Evolutionary conservation across 352 stramenopile genomes (phyloP), one percentile per base, ranked within the genome.

Genomic region (Plasmopara muralis): DNA sequence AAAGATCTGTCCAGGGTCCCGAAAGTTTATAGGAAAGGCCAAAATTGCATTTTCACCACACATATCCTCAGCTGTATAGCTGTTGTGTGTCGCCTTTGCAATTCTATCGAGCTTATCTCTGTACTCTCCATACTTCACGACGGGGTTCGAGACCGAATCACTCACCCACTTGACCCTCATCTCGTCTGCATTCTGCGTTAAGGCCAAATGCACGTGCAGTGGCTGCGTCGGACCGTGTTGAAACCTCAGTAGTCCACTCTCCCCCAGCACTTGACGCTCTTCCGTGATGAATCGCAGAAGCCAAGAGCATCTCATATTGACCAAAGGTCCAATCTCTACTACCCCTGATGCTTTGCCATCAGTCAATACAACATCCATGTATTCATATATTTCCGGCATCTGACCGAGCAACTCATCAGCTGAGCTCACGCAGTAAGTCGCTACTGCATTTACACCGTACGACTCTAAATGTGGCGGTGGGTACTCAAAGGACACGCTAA

Each of bases 151-250:
- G n/a, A 83, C 67, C 28, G 63, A 51, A 31, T 46, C 69, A 49
- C 71, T 83, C 15, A 72, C 65, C 74, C 74, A 85, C 41, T 71
- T 70, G 39, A 85, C 69, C 13, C 71, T 58, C 67, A 85, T 83
- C 51, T 77, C 53, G 13, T 62, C 64, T 1, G 41, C 5, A 9
- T 65, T 64, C 9, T 57, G 39, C 18, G 70, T 77, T 5, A 73
- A 50, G 5, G 70, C 56, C 20, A 80, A 44, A 50, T 74, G 67
- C 30, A 74, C 39, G 31, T 80, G 72, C 43, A 77, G 49, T 5
- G 74, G 74, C 59, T 83, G 57, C 13, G 64, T 68, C 12, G 50
- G 25, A 15, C 72, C 74, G 10, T 50, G 50, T 14, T 46, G 59
- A 15, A 73, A 74, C 37, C 46, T 63, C 35, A 85, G 39, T 9